phyloP scores from a whole-genome alignment of 495 filamentous ascomycete genomes.

The Penicillium bialowiezense region DNA sequence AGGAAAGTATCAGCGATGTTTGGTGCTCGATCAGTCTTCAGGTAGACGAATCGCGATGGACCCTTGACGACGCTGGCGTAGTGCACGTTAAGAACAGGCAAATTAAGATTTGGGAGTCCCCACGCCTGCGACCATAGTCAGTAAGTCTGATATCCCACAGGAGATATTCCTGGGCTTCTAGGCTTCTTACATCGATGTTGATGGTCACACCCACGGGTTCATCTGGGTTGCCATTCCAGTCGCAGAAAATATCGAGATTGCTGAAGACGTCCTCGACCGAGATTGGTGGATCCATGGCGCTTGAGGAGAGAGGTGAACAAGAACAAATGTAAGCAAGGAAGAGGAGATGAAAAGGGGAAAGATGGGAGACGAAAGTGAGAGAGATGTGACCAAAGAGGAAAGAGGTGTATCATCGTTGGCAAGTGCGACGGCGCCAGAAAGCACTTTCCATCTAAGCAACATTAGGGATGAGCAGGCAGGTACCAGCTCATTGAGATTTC shows the following conservation, averaged over 20 bases:
- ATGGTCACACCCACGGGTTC: slow-evolving; percentile 29
- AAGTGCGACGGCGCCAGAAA: too few species aligned
- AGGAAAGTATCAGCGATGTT: too few species aligned
- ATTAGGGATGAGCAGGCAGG: too few species aligned
- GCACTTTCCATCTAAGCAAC: too few species aligned
- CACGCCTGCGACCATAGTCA: neutral
- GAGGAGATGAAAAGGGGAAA: slow-evolving; percentile 2
- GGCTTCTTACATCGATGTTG: slow-evolving; percentile 27
- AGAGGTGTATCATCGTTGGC: slow-evolving; percentile 1
- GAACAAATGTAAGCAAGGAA: neutral
- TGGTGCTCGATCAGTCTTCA: neutral
- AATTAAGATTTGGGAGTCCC: neutral
- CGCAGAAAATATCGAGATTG: slow-evolving; percentile 32
- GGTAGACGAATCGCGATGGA: neutral
- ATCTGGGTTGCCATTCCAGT: slow-evolving; percentile 29
- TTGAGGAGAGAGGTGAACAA: neutral
- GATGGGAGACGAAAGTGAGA: neutral
- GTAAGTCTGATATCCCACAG: neutral
- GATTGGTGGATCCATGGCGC: neutral
- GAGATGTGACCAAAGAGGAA: slow-evolving; percentile 5
- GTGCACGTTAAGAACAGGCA: slow-evolving; percentile 3
- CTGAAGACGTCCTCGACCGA: slow-evolving; percentile 11
- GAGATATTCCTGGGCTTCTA: neutral
- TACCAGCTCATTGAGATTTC: too few species aligned
- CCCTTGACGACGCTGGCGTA: neutral